Evolutionary conservation across 78 protist genomes (phyloP), one percentile per base, ranked within the genome.

Genomic region (Dictyostelium purpureum): DNA sequence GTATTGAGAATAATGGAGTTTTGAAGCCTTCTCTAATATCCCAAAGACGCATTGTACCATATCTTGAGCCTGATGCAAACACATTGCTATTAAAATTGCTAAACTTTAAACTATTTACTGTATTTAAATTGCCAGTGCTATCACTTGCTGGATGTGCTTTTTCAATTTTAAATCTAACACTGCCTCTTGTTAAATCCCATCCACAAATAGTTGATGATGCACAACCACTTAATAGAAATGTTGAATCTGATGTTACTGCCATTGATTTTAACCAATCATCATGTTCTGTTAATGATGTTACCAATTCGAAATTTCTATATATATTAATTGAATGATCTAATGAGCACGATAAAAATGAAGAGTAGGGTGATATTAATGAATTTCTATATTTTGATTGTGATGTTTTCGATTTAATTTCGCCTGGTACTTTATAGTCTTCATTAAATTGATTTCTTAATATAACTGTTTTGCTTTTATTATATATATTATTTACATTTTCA

Each of bases 231-330:
- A 88, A 52, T 12, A 88, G 35, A 18, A 71, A 35, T 0, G 47
- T 19, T 26, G 76, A 78, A 42, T 79, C 87, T 6, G 40, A 31
- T 6, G 74, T 24, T 6, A 88, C 6, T 3, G 33, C 87, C 59
- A 88, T 54, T 54, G 89, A 56, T 35, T 79, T 77, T 26, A 88
- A 42, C 94, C 94, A 88, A 49, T 88, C 94, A n/a, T 74, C 38
- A 31, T 88, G 85, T 26, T 65, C 87, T 18, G 59, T 65, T 4
- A 88, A n/a, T 33, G 35, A 65, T 26, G 77, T 16, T 51, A 38
- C 35, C 21, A 67, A 56, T 77, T 40, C 21, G n/a, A 77, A 69
- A 31, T 76, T 51, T 69, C 26, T 40, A 57, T 79, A 88, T 2
- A 81, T 38, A 10, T 88, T 88, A 5, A 88, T 88, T 0, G 94